Conservation (phyloP, 2,329 filamentous ascomycete species). For the Phyllosticta citriasiana region DNA sequence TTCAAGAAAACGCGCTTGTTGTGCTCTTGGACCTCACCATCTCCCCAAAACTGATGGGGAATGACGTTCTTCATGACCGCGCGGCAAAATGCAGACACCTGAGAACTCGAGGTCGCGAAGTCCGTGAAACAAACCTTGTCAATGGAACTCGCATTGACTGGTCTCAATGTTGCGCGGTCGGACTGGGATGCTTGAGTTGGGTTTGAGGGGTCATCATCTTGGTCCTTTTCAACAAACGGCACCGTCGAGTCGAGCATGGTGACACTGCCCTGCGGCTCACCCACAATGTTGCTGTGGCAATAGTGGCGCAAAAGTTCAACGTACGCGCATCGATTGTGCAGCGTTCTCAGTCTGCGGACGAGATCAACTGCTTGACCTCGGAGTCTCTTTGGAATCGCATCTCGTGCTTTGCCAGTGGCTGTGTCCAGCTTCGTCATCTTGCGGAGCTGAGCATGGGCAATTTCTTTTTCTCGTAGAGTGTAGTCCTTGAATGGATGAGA, state of each 20-base stretch:
- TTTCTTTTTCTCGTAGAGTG: conserved; percentile 75
- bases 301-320: conserved; percentile 68
- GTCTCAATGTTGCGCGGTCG: not conserved
- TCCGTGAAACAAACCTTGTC: conserved; percentile 42
- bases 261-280: not conserved
- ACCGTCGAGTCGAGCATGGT: not conserved
- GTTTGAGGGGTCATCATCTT: not conserved
- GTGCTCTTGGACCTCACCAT: conserved; percentile 38
- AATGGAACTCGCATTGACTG: not conserved
- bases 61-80: conserved; percentile 64
- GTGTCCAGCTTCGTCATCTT: conserved; percentile 13
- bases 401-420: conserved; percentile 25
- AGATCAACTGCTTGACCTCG: conserved; percentile 52
- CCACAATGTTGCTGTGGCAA: conserved; percentile 37
- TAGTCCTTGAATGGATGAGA: conserved; percentile 74
- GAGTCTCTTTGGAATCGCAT: conserved; percentile 53
- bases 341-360: conserved; percentile 56
- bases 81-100: conserved; percentile 80
- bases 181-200: not conserved
- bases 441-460: conserved; percentile 28
- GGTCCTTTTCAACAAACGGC: not conserved
- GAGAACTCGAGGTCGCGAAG: conserved; percentile 54
- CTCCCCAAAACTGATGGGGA: conserved; percentile 66
- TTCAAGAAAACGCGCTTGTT: conserved; percentile 56
- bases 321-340: conserved; percentile 71